Conservation (phyloP, 768 basidiomycete genomes). For the Rhodotorula sphaerocarpa region DNA sequence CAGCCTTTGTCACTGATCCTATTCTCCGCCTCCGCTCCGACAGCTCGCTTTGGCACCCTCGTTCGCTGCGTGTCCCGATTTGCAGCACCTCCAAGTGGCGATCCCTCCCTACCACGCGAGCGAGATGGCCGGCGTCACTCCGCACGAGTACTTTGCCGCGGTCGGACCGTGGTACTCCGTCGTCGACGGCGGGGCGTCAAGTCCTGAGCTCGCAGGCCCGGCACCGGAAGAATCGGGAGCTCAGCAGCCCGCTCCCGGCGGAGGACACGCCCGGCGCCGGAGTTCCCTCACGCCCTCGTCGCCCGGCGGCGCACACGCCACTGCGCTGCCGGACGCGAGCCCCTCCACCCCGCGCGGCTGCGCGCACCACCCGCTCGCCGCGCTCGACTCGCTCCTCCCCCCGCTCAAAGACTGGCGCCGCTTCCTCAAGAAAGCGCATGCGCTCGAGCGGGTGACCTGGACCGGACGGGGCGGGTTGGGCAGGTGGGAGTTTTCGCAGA, state of each 20-base stretch:
- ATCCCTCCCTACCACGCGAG: constrained; percentile 19
- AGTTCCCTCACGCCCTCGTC: background rate
- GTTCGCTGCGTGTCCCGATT: background rate
- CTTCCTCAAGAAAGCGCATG: constrained; percentile 29
- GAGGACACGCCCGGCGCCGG: too few relatives aligned
- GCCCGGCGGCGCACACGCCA: background rate
- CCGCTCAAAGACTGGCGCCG: constrained; percentile 26
- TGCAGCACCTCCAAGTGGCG: constrained; percentile 8
- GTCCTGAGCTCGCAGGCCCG: too few relatives aligned
- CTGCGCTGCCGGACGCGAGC: background rate
- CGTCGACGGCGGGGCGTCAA: background rate
- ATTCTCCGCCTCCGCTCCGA: background rate
- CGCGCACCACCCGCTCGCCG: background rate
- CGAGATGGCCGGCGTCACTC: constrained; percentile 11
- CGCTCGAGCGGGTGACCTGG: constrained; percentile 14
- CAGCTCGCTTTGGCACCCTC: constrained; percentile 15
- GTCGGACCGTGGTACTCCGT: background rate
- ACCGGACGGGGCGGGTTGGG: constrained; percentile 23
- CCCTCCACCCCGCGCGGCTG: too few relatives aligned
- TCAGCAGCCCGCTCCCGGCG: too few relatives aligned
- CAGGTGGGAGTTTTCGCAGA: constrained; percentile 4
- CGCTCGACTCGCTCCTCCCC: constrained; percentile 11
- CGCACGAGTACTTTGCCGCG: background rate
- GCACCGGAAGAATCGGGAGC: too few relatives aligned
- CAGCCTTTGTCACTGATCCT: too few relatives aligned